Evolutionary conservation across 2,329 filamentous ascomycete genomes (phyloP).

Genomic region (Paramyrothecium sp.): DNA sequence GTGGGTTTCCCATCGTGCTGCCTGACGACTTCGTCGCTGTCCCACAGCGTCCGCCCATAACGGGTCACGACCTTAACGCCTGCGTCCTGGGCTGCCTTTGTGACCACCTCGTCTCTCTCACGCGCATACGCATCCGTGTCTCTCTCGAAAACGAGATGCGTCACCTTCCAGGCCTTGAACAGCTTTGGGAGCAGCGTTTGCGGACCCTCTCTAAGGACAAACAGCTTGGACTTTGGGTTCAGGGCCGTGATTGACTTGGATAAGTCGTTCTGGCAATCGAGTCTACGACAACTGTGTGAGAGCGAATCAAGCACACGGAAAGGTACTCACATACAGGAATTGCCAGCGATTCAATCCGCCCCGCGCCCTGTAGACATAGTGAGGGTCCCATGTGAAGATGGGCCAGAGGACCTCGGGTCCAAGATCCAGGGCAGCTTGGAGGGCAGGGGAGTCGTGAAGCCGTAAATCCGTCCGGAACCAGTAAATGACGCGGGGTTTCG

Average conservation of each 20-base stretch:
- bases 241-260: slow-evolving; percentile 65
- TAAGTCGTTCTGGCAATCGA: slow-evolving; percentile 73
- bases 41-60: slow-evolving; percentile 69
- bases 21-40: slow-evolving; percentile 67
- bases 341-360: slow-evolving; percentile 74
- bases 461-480: slow-evolving; percentile 80
- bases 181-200: slow-evolving; percentile 71
- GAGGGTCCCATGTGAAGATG: slow-evolving; percentile 78
- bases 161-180: slow-evolving; percentile 71
- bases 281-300: slow-evolving; percentile 31
- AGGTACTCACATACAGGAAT: slow-evolving; percentile 52
- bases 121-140: slow-evolving; percentile 73
- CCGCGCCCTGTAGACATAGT: slow-evolving; percentile 72
- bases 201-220: slow-evolving; percentile 70
- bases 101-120: slow-evolving; percentile 60
- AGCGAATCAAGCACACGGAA: background rate
- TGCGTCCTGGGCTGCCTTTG: slow-evolving; percentile 57
- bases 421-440: slow-evolving; percentile 69
- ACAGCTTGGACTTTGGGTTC: slow-evolving; percentile 70
- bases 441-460: slow-evolving; percentile 73
- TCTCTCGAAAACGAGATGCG: slow-evolving; percentile 76
- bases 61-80: slow-evolving; percentile 67
- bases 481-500: slow-evolving; percentile 57
- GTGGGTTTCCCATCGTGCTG: slow-evolving; percentile 68
- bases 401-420: slow-evolving; percentile 69